phyloP scores from a whole-genome alignment of 805 yeast species.

The Candida silvicultrix region DNA sequence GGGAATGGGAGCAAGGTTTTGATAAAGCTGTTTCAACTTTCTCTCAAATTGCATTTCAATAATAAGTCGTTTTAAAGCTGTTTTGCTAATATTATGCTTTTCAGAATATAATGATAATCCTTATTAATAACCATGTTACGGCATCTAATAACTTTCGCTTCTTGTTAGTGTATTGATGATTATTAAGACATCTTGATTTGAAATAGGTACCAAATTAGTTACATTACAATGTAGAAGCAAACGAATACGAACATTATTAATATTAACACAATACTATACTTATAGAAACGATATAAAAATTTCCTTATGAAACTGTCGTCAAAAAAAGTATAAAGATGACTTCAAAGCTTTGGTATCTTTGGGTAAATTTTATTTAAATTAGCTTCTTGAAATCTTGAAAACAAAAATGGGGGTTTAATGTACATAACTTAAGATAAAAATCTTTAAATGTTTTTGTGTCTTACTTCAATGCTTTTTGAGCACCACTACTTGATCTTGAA shows the following conservation, averaged over 20 bases:
- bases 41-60: background rate
- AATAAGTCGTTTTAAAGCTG: background rate
- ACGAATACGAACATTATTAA: background rate
- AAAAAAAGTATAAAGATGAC: too few species aligned
- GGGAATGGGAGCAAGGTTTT: conserved; percentile 93
- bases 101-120: too few species aligned
- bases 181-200: background rate
- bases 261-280: background rate
- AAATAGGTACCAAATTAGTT: background rate
- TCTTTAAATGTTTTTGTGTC: background rate
- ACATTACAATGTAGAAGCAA: background rate
- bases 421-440: too few species aligned
- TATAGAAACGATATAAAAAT: too few species aligned
- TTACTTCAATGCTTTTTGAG: conserved; percentile 8
- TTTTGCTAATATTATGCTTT: too few species aligned
- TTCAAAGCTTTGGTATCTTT: too few species aligned
- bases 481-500: conserved; percentile 19
- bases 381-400: too few species aligned
- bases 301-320: too few species aligned
- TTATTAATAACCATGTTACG: too few species aligned
- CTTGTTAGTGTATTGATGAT: background rate
- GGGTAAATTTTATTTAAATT: too few species aligned
- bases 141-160: background rate
- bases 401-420: too few species aligned
- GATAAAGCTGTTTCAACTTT: conserved; percentile 43